Percentiles rank a stretch among this genome's conserved stretches.
These are phyloP conservation scores for Wickerhamomyces chaumierensis DNA, from an alignment of 805 yeast species.

Conservation along the genomic window DNA sequence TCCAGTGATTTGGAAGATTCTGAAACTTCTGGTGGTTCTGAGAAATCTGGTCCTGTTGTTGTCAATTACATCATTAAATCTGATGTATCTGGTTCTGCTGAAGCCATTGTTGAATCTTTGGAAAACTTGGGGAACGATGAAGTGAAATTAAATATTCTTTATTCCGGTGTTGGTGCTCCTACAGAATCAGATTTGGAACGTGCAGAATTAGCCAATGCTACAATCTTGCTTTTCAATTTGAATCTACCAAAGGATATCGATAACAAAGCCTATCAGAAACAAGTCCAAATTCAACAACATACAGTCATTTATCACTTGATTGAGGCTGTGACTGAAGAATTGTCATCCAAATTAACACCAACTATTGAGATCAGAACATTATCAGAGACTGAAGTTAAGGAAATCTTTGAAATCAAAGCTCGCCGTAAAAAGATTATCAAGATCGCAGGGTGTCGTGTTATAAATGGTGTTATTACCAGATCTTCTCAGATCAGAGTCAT, in stretches of 20 bases:
- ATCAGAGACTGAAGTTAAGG: slow-evolving; percentile 60
- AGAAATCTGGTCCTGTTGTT: slow-evolving; percentile 15
- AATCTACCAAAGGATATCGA: slow-evolving; percentile 49
- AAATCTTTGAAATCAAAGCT: slow-evolving; percentile 57
- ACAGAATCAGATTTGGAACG: slow-evolving; percentile 55
- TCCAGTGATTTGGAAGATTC: slow-evolving; percentile 18
- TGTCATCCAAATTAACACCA: slow-evolving; percentile 53
- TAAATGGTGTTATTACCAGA: slow-evolving; percentile 54
- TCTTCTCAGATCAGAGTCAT: slow-evolving; percentile 46
- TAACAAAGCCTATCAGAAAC: slow-evolving; percentile 42
- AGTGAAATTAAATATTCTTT: slow-evolving; percentile 58
- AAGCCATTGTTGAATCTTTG: slow-evolving; percentile 80
- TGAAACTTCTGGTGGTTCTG: slow-evolving; percentile 5
- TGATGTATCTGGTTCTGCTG: slow-evolving; percentile 91
- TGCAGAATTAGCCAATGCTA: slow-evolving; percentile 62
- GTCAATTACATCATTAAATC: slow-evolving; percentile 69
- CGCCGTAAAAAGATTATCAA: slow-evolving; percentile 41
- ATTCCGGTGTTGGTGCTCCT: slow-evolving; percentile 69
- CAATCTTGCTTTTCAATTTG: slow-evolving; percentile 70
- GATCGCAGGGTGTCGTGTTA: slow-evolving; percentile 84
- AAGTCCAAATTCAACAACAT: slow-evolving; percentile 50
- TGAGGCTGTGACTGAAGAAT: slow-evolving; percentile 64
- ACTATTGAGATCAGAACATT: slow-evolving; percentile 51
- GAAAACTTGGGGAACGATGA: slow-evolving; percentile 79
- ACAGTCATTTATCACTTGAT: slow-evolving; percentile 82